phyloP scores from a whole-genome alignment of 495 filamentous ascomycete species.

The Penicillium steckii region DNA sequence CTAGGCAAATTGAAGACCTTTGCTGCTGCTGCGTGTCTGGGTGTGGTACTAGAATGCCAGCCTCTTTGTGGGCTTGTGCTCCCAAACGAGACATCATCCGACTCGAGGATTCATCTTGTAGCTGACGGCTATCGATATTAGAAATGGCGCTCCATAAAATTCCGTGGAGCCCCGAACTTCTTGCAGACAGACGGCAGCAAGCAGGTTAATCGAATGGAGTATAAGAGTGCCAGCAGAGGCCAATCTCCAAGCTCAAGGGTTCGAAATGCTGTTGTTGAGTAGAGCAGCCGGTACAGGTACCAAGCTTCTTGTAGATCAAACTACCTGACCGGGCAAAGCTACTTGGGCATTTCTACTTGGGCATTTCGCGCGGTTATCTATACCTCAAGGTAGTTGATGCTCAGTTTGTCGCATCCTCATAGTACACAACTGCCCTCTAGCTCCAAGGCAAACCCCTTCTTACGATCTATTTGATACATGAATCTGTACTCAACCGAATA shows the following conservation, averaged over 20 bases:
- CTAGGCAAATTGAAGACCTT: constrained; percentile 36
- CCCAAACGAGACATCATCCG: constrained; percentile 38
- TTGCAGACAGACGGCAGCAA: constrained; percentile 35
- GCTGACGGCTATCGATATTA: constrained; percentile 37
- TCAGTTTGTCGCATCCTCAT: constrained; percentile 30
- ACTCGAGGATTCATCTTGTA: constrained; percentile 40
- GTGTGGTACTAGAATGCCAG: constrained; percentile 47
- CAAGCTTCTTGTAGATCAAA: constrained; percentile 7
- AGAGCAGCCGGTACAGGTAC: constrained; percentile 37
- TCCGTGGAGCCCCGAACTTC: not conserved
- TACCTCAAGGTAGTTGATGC: not conserved
- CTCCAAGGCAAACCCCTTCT: constrained; percentile 35
- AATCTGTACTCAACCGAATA: too few species aligned
- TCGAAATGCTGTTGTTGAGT: constrained; percentile 42
- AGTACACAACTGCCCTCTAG: constrained; percentile 26
- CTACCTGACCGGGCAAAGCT: too few species aligned
- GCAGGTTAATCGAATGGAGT: constrained; percentile 34
- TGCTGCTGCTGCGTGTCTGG: constrained; percentile 40
- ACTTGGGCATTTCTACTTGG: too few species aligned
- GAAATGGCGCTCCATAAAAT: constrained; percentile 20
- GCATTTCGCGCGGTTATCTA: too few species aligned
- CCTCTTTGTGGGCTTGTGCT: constrained; percentile 37
- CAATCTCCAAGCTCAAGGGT: constrained; percentile 45
- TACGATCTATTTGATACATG: too few species aligned
- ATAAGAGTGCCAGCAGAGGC: constrained; percentile 36